Conservation (phyloP, 352 stramenopile species). For the Pythium scleroteichum region DNA sequence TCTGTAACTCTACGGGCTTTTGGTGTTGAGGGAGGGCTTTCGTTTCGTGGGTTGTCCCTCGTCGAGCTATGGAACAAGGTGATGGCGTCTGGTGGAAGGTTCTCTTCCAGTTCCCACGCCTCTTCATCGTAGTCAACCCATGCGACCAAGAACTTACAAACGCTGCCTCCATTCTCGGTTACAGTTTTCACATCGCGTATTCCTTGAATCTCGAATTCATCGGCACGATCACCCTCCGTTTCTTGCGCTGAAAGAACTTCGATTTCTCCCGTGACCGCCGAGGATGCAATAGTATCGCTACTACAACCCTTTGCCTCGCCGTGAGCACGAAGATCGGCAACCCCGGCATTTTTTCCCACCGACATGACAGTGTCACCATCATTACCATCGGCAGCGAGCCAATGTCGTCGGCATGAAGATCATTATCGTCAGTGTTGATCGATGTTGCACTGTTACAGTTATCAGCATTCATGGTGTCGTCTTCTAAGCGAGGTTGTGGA, state of each 20-base stretch:
- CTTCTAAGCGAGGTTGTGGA: neutral
- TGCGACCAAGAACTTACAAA: neutral
- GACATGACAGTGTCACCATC: neutral
- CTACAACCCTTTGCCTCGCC: too few species aligned
- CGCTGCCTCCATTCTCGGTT: too few species aligned
- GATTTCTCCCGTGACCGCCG: too few species aligned
- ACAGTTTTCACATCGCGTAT: too few species aligned
- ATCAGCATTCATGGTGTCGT: neutral
- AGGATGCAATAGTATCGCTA: too few species aligned
- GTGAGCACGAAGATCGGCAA: too few species aligned
- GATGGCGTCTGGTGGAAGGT: neutral
- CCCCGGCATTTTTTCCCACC: neutral
- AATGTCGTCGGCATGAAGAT: neutral
- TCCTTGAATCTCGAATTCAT: too few species aligned
- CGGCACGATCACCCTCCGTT: too few species aligned
- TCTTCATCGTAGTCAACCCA: conserved; percentile 7
- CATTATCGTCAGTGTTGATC: neutral
- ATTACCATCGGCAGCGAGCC: too few species aligned
- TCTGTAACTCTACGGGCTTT: neutral
- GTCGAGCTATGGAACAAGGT: neutral
- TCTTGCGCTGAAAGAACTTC: too few species aligned
- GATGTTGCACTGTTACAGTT: neutral
- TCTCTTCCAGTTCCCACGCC: conserved; percentile 2
- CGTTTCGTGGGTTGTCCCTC: neutral
- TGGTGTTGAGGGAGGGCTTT: neutral